phyloP scores from a whole-genome alignment of 106 monocot species.

The Apostasia shenzhenica region DNA sequence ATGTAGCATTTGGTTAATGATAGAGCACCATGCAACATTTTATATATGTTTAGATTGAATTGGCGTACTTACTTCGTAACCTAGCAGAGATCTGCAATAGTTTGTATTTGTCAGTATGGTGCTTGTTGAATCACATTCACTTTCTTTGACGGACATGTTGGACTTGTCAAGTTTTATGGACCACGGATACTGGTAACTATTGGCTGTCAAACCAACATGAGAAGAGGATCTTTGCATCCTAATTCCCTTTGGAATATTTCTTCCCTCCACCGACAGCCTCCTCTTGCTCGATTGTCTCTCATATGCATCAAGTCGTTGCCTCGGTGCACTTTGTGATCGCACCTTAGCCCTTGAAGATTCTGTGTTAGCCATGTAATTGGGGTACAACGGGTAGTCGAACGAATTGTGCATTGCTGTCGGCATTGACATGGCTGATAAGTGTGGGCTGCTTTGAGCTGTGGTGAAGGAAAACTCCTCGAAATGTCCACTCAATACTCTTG shows the following conservation, averaged over 20 bases:
- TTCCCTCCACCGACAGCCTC: conserved; percentile 32
- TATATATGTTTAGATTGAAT: not conserved
- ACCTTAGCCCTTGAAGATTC: conserved; percentile 60
- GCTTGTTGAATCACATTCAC: conserved; percentile 58
- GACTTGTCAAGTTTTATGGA: conserved; percentile 52
- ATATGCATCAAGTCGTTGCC: conserved; percentile 33
- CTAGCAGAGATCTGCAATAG: conserved; percentile 30
- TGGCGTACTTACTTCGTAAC: conserved; percentile 4
- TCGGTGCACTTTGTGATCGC: conserved; percentile 65
- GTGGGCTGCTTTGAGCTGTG: conserved; percentile 47
- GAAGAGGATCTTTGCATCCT: conserved; percentile 60
- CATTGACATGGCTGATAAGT: conserved; percentile 24
- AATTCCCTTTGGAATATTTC: conserved; percentile 34
- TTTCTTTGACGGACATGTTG: conserved; percentile 44
- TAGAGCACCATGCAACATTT: not conserved
- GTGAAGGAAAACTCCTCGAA: conserved; percentile 46
- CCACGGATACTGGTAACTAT: conserved; percentile 47
- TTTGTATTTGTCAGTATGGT: conserved; percentile 38
- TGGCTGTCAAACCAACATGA: conserved; percentile 27
- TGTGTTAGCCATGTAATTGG: conserved; percentile 81
- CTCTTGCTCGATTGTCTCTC: conserved; percentile 40
- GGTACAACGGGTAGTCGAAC: conserved; percentile 15
- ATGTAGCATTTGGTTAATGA: conserved; percentile 1
- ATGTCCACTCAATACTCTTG: conserved; percentile 39
- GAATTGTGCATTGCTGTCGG: conserved; percentile 9